Evolutionary conservation across 805 yeast genomes (phyloP), one percentile per base, ranked within the genome.

Genomic region (Wickerhamiella hasegawae): DNA sequence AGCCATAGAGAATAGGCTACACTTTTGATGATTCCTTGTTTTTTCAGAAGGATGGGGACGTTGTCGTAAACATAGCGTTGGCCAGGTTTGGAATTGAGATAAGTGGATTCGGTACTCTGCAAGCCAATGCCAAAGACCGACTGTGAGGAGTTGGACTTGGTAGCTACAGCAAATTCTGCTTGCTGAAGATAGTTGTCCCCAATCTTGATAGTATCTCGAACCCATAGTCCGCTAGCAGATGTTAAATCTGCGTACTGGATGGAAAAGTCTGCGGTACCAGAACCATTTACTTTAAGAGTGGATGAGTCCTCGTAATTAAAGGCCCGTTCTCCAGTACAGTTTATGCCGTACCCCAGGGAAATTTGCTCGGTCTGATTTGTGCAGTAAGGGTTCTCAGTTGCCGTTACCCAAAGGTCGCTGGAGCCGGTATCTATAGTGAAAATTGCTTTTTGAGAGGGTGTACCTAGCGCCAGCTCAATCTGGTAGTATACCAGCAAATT

Each of bases 341-440:
- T 21, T n/a, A 32, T 16, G n/a, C n/a, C n/a, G n/a, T n/a, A n/a
- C n/a, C n/a, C n/a, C n/a, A n/a, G n/a, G n/a, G n/a, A n/a, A n/a
- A n/a, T n/a, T n/a, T n/a, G n/a, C n/a, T n/a, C n/a, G n/a, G n/a
- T n/a, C n/a, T n/a, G n/a, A n/a, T n/a, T n/a, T n/a, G n/a, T n/a
- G n/a, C n/a, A n/a, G n/a, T n/a, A n/a, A n/a, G n/a, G n/a, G n/a
- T n/a, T n/a, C n/a, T n/a, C 46, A 2, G 63, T 42, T 19, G 60
- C 55, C 46, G 67, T 62, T 30, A 76, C 70, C 82, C 83, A 77
- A 34, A 77, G 51, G 49, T 79, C 90, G 2, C 79, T 65, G 0
- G 85, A 76, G 3, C 90, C 92, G 3, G 87, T 79, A 51, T 79
- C 92, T 18, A 79, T 54, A 33, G 71, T 54, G 8, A n/a, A n/a